Evolutionary conservation across 2,329 filamentous ascomycete genomes (phyloP).

Genomic region (Fusarium pseudonygamai): DNA sequence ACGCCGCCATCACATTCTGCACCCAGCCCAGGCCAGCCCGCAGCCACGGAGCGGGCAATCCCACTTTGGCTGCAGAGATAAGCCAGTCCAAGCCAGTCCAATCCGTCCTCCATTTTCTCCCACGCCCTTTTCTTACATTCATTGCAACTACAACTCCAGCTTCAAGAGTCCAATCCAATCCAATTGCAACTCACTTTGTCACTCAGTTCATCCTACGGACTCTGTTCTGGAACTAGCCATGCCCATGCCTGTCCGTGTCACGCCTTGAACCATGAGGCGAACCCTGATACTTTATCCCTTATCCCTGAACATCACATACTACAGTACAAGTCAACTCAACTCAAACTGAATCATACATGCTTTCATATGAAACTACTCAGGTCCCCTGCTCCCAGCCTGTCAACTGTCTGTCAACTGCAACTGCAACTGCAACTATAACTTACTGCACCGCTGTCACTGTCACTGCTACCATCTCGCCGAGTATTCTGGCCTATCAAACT

Average conservation of each 20-base stretch:
- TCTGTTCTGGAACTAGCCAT: constrained; percentile 28
- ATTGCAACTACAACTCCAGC: not conserved
- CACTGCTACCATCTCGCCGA: constrained; percentile 9
- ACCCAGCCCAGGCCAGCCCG: constrained; percentile 16
- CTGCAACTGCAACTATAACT: constrained; percentile 2
- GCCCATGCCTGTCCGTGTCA: constrained; percentile 22
- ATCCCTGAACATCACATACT: constrained; percentile 27
- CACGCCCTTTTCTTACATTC: constrained; percentile 18
- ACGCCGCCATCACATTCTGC: constrained; percentile 27
- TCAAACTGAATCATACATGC: constrained; percentile 20
- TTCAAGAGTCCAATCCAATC: not conserved
- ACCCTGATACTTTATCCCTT: constrained; percentile 27
- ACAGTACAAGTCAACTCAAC: not conserved
- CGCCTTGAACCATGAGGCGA: constrained; percentile 39
- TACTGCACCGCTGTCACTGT: not conserved
- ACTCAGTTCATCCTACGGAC: constrained; percentile 30
- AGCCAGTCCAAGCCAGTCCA: constrained; percentile 10
- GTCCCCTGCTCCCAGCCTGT: constrained; percentile 27
- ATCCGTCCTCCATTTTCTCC: constrained; percentile 6
- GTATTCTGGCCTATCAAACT: constrained; percentile 4
- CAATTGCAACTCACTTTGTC: not conserved
- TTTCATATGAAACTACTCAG: constrained; percentile 39
- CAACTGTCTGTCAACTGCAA: not conserved
- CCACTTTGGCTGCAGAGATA: constrained; percentile 30
- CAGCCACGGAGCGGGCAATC: constrained; percentile 15